Percentiles rank a stretch among this genome's conserved stretches.
These are phyloP conservation scores for Stephanodiscus minutulus DNA, from an alignment of 108 stramenopile species.

Conservation along the genomic window DNA sequence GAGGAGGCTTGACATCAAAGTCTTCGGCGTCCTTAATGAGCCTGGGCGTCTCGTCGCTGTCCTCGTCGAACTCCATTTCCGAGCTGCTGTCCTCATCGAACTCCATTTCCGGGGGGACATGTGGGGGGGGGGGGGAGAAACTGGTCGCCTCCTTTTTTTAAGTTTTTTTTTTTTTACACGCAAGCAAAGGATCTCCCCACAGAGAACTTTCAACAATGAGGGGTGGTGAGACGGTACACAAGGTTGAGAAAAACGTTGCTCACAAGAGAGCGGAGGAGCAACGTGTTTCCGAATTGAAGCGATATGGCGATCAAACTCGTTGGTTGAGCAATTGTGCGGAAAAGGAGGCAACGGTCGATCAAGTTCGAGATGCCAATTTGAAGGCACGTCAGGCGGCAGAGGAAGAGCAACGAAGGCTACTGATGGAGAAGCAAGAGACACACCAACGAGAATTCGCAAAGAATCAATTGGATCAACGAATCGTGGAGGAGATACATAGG, in stretches of 20 bases:
- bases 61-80: no score
- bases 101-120: no score
- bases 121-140: no score
- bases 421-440: constrained; percentile 41
- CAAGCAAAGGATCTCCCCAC: no score
- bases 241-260: constrained; percentile 47
- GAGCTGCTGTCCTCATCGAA: no score
- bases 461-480: constrained; percentile 49
- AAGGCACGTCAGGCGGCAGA: constrained; percentile 52
- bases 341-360: constrained; percentile 52
- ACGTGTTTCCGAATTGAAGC: constrained; percentile 48
- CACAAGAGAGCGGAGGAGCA: constrained; percentile 45
- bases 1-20: no score
- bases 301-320: constrained; percentile 46
- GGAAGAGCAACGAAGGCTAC: constrained; percentile 39
- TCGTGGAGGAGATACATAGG: constrained; percentile 45
- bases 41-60: no score
- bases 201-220: no score
- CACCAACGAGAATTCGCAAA: constrained; percentile 45
- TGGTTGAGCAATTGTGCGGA: constrained; percentile 56
- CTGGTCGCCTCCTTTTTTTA: no score
- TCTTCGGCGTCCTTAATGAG: no score
- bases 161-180: no score
- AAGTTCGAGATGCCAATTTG: constrained; percentile 39
- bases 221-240: constrained; percentile 52